These are phyloP conservation scores for Suhomyces choctaworum DNA, from an alignment of 1,139 yeast species.

Conservation along the genomic window DNA sequence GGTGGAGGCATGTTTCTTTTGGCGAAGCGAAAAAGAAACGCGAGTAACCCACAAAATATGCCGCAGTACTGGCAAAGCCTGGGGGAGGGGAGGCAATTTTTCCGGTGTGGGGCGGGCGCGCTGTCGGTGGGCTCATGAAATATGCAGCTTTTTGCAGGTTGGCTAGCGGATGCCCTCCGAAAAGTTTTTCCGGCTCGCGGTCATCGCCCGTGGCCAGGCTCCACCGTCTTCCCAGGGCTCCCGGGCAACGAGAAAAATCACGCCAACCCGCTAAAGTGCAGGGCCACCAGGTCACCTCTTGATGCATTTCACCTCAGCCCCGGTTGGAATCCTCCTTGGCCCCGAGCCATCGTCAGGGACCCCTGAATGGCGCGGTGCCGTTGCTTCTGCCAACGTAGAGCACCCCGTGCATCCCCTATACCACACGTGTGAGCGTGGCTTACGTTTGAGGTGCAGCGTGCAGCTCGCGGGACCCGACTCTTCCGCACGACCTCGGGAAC, in stretches of 20 bases:
- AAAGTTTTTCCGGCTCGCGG: conserved; percentile 8
- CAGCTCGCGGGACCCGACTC: background rate
- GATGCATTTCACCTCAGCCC: background rate
- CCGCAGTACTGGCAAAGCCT: background rate
- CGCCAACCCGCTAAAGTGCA: background rate
- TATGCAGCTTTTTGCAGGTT: conserved; percentile 2
- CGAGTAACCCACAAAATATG: conserved; percentile 2
- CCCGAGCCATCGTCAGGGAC: background rate
- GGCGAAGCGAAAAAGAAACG: conserved; percentile 5
- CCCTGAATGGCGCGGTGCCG: background rate
- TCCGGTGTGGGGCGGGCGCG: conserved; percentile 10
- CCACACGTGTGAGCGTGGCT: too few relatives aligned
- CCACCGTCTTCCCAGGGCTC: background rate
- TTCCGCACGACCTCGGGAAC: background rate
- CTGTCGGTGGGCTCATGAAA: conserved; percentile 1
- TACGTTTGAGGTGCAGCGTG: background rate
- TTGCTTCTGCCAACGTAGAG: background rate
- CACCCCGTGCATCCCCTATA: background rate
- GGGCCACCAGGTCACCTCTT: background rate
- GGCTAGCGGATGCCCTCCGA: conserved; percentile 1
- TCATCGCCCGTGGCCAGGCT: background rate
- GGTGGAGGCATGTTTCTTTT: conserved; percentile 1
- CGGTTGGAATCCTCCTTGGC: background rate
- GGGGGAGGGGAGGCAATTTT: conserved; percentile 5
- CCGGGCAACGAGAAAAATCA: background rate